A percentile compares a stretch with the other conserved stretches of the same genome.
Evolutionary conservation across 768 basidiomycete species (phyloP).

Genomic region (Mycena chlorophos): DNA sequence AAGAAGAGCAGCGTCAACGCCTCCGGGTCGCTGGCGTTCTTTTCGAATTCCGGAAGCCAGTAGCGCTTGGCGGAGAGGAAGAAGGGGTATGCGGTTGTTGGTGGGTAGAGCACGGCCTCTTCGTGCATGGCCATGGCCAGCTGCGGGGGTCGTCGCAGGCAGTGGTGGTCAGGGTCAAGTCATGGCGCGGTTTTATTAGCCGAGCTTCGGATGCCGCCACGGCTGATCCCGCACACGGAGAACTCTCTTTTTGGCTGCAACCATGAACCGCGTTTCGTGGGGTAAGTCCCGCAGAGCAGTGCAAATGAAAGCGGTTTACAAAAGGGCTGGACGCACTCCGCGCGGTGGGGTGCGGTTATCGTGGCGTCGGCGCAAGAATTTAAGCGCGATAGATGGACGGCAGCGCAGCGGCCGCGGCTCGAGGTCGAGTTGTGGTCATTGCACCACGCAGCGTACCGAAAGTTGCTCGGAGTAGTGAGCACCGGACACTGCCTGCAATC

Average conservation of each 20-base stretch:
- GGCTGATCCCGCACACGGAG: no score
- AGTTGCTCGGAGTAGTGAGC: conserved; percentile 8
- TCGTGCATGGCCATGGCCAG: conserved; percentile 12
- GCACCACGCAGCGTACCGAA: not conserved
- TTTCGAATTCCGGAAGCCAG: conserved; percentile 43
- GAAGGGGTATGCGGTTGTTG: conserved; percentile 46
- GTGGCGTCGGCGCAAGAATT: no score
- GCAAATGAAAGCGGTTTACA: no score
- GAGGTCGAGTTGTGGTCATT: not conserved
- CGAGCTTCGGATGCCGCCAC: not conserved
- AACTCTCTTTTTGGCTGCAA: not conserved
- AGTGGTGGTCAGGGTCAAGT: conserved; percentile 5
- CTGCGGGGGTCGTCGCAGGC: not conserved
- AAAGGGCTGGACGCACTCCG: no score
- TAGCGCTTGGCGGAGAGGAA: conserved; percentile 59
- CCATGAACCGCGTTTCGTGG: no score
- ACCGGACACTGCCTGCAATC: not conserved
- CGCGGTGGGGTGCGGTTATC: no score
- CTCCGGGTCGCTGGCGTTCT: conserved; percentile 36
- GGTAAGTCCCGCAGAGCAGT: no score
- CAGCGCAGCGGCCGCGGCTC: not conserved
- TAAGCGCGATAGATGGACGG: no score
- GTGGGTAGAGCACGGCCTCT: conserved; percentile 35
- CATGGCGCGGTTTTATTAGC: conserved; percentile 15
- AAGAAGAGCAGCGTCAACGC: conserved; percentile 61